A percentile compares a stretch with the other conserved stretches of the same genome.
Conservation (phyloP, 2,329 filamentous ascomycete genomes). For the Trichoderma polysporum region DNA sequence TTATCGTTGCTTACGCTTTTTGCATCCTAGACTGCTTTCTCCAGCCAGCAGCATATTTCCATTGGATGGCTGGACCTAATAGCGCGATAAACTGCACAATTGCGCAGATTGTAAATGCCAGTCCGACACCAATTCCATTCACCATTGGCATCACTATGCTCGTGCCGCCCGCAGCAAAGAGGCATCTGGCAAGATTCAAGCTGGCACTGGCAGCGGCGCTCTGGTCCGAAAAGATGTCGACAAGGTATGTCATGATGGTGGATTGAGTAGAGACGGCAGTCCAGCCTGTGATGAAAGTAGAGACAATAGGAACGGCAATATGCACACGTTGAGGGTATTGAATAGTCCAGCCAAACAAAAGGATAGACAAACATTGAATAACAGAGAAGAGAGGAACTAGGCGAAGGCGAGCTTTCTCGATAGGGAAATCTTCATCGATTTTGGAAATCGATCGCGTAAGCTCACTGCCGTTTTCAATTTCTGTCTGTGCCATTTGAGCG, state of each 20-base stretch:
- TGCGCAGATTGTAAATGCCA: slow-evolving; percentile 50
- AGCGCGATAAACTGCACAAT: slow-evolving; percentile 45
- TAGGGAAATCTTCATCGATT: slow-evolving; percentile 48
- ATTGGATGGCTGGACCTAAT: slow-evolving; percentile 22
- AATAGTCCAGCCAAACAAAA: slow-evolving; percentile 54
- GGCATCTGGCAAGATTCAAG: slow-evolving; percentile 56
- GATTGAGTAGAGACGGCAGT: slow-evolving; percentile 56
- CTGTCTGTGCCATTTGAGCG: slow-evolving; percentile 41
- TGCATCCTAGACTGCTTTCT: slow-evolving; percentile 2
- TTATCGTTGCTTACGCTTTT: background rate
- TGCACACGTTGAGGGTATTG: slow-evolving; percentile 42
- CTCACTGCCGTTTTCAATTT: slow-evolving; percentile 46
- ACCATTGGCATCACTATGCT: slow-evolving; percentile 55
- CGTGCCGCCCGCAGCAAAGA: slow-evolving; percentile 53
- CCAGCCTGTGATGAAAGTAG: slow-evolving; percentile 48
- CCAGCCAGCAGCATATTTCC: slow-evolving; percentile 7
- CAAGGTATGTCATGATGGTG: slow-evolving; percentile 50
- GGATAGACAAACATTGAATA: slow-evolving; percentile 51
- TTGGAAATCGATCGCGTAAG: slow-evolving; percentile 52
- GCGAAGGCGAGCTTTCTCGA: slow-evolving; percentile 52
- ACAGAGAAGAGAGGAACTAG: slow-evolving; percentile 50
- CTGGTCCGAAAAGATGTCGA: slow-evolving; percentile 55
- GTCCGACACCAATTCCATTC: slow-evolving; percentile 49
- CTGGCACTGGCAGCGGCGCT: slow-evolving; percentile 56
- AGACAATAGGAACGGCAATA: slow-evolving; percentile 47